phyloP scores from a whole-genome alignment of 1,284 basidiomycete species.

The Macrocybe sp. region DNA sequence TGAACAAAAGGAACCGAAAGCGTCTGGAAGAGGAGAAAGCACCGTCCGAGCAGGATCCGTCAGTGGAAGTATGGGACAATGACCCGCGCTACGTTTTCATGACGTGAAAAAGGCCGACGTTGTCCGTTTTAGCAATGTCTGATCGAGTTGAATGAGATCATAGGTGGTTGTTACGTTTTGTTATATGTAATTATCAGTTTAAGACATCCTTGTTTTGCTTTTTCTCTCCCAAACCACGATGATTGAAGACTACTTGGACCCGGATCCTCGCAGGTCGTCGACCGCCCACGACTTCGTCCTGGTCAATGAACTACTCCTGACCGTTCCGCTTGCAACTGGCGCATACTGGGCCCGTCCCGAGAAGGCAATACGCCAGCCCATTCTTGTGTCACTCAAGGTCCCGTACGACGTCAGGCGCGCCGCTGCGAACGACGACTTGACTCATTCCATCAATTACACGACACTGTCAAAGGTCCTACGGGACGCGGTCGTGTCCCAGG shows the following conservation, averaged over 20 bases:
- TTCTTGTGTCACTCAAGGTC: slow-evolving; percentile 53
- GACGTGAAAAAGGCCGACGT: background rate
- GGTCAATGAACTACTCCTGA: slow-evolving; percentile 44
- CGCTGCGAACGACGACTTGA: slow-evolving; percentile 53
- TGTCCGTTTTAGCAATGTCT: too few relatives aligned
- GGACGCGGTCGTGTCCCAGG: slow-evolving; percentile 11
- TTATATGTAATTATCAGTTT: too few relatives aligned
- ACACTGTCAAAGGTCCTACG: slow-evolving; percentile 30
- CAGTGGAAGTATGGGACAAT: background rate
- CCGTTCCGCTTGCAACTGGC: slow-evolving; percentile 33
- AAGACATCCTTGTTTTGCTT: too few relatives aligned
- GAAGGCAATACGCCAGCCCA: slow-evolving; percentile 44
- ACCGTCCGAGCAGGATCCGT: background rate
- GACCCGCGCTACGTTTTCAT: slow-evolving; percentile 1
- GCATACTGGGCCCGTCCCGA: slow-evolving; percentile 34
- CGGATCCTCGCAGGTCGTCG: too few relatives aligned
- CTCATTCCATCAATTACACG: slow-evolving; percentile 58
- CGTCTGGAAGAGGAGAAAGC: background rate
- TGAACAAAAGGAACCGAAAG: background rate
- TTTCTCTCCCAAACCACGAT: too few relatives aligned
- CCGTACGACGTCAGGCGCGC: slow-evolving; percentile 49
- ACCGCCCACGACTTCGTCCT: slow-evolving; percentile 33
- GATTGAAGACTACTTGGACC: too few relatives aligned
- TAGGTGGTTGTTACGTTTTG: too few relatives aligned
- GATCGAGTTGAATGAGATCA: too few relatives aligned